Evolutionary conservation across 2,329 filamentous ascomycete species (phyloP).

Genomic region (Colletotrichum shisoi): DNA sequence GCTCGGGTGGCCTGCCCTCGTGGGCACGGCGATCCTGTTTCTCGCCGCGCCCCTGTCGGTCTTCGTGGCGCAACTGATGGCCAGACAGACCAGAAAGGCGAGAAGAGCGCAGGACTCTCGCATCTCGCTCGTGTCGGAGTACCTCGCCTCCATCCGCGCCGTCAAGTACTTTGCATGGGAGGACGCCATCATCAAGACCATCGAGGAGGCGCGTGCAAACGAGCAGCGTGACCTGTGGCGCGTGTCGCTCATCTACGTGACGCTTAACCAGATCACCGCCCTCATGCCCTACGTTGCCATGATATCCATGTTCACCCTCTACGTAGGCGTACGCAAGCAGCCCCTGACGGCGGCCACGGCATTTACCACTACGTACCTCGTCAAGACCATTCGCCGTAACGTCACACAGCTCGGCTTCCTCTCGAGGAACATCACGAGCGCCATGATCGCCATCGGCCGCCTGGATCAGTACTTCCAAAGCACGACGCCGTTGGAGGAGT

Average conservation of each 20-base stretch:
- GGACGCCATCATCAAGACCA: slow-evolving; percentile 59
- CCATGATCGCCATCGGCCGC: slow-evolving; percentile 58
- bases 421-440: slow-evolving; percentile 53
- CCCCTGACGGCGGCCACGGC: slow-evolving; percentile 64
- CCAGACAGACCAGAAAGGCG: slow-evolving; percentile 58
- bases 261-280: slow-evolving; percentile 60
- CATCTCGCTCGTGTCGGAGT: slow-evolving; percentile 66
- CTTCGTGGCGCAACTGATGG: slow-evolving; percentile 59
- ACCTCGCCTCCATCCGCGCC: slow-evolving; percentile 64
- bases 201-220: slow-evolving; percentile 57
- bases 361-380: slow-evolving; percentile 64
- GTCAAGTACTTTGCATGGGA: slow-evolving; percentile 71
- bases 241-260: slow-evolving; percentile 57
- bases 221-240: slow-evolving; percentile 65
- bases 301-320: slow-evolving; percentile 62
- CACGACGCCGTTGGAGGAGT: slow-evolving; percentile 57
- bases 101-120: slow-evolving; percentile 64
- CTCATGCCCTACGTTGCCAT: slow-evolving; percentile 61
- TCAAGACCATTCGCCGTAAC: slow-evolving; percentile 62
- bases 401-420: slow-evolving; percentile 59
- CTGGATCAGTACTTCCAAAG: slow-evolving; percentile 64
- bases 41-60: slow-evolving; percentile 60
- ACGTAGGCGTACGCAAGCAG: slow-evolving; percentile 58
- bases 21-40: slow-evolving; percentile 60
- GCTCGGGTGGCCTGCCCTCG: slow-evolving; percentile 63